Base-by-base conservation (phyloP, 2,329 filamentous ascomycete genomes). In the Arthrobotrys iridis region DNA sequence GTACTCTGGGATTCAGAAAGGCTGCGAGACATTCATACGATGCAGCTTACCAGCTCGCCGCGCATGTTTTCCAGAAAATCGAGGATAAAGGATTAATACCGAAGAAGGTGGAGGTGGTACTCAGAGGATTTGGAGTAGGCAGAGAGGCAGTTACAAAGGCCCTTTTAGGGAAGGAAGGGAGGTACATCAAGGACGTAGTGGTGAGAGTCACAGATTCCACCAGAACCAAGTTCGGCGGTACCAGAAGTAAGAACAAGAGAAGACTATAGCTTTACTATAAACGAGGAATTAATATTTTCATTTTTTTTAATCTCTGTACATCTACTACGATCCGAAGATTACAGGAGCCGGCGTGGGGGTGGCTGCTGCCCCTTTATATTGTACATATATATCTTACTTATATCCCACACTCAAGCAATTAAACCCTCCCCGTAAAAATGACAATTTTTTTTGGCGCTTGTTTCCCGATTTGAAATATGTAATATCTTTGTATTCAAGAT, bases 171-270 rank as follows among this genome's bases (percentile, higher is more conserved):
- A 89, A 86, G 20, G 94, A 99, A 82, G 95, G 95, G 68, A 89
- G 88, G 81, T 82, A 88, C 79, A 83, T 98, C 78, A 88, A 93
- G 78, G 85, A 87, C 30, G 89, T 91, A 84, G 91, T 99, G 78
- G 85, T 88, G 43, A 89, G 89, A 79, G 91, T 99, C 76, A 89
- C 91, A 30, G 95, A 99, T 84, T 86, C 88, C 41, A 98, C 94
- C 65, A 91, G 91, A 80, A 83, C 98, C 83, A 99, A 99, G 86
- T 97, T 98, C 85, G 95, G 93, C 83, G 96, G 95, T 81, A 92
- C 91, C 40, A 91, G 93, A 83, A 94, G 93, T 85, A 88, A 87
- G 82, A 92, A 90, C 82, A 90, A 89, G 40, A 93, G 93, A 83
- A 90, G 95, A 84, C 84, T 98, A 43, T 76, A 66, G 46, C 22